These are phyloP conservation scores for Medicago lupulina DNA, from an alignment of 306 rosid genomes.

Conservation along the genomic window DNA sequence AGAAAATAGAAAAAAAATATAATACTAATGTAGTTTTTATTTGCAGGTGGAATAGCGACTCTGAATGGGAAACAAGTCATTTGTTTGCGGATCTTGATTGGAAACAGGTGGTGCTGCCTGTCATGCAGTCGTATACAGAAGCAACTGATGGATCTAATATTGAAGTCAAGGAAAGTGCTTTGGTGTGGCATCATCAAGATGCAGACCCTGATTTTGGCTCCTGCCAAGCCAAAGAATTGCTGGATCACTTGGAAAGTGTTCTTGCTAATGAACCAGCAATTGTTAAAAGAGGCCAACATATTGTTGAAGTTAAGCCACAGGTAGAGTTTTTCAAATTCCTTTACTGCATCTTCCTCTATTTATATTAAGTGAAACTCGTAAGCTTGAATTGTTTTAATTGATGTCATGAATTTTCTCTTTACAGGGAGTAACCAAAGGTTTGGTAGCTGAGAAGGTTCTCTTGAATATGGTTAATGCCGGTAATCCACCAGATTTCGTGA, in stretches of 20 bases:
- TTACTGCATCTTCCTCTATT: neutral
- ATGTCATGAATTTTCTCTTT: slow-evolving; percentile 3
- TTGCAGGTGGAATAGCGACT: slow-evolving; percentile 65
- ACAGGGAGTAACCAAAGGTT: slow-evolving; percentile 90
- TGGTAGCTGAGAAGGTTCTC: slow-evolving; percentile 72
- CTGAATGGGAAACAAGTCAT: slow-evolving; percentile 76
- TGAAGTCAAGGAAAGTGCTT: slow-evolving; percentile 75
- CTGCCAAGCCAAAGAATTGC: slow-evolving; percentile 81
- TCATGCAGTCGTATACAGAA: slow-evolving; percentile 76
- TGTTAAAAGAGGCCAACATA: slow-evolving; percentile 76
- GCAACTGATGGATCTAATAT: slow-evolving; percentile 86
- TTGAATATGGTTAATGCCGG: slow-evolving; percentile 58
- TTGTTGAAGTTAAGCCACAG: slow-evolving; percentile 94
- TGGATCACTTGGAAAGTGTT: slow-evolving; percentile 77
- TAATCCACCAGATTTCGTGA: slow-evolving; percentile 71
- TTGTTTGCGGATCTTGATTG: slow-evolving; percentile 71
- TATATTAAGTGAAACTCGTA: neutral
- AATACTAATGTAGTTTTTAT: neutral
- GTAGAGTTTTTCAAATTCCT: slow-evolving; percentile 40
- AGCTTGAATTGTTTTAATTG: slow-evolving; percentile 28
- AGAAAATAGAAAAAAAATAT: neutral
- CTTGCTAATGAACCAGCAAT: slow-evolving; percentile 79
- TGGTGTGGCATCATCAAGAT: slow-evolving; percentile 94
- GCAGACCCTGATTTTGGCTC: slow-evolving; percentile 94
- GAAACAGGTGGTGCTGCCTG: slow-evolving; percentile 77